Base-by-base conservation (phyloP, 345 rosid species). In the Geranium rotundifolium region DNA sequence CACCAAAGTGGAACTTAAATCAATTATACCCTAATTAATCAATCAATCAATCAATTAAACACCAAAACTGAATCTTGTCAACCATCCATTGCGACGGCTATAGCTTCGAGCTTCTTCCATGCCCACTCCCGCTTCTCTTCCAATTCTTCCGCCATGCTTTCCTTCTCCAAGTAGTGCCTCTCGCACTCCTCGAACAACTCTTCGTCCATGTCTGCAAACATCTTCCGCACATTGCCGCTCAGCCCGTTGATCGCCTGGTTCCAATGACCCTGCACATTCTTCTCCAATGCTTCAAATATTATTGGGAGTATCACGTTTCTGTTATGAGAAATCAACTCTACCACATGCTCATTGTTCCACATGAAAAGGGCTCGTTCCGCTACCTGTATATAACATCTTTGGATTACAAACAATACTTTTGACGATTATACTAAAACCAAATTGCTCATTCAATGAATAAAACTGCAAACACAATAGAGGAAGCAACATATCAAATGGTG, bases 321-420 rank as follows among this genome's bases (percentile, higher is more conserved):
- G 67, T 83, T 81, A 68, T 81, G 71, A 10, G 79, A 71, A 50
- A 85, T 82, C 69, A 85, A 34, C 50, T 71, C 76, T 64, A 76
- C 77, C 27, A 85, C 72, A 63, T 85, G 85, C 49, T 83, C 88
- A 12, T 79, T 83, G 76, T 82, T 81, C 86, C 87, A 85, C 78
- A 82, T 74, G 77, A 79, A 85, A 41, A 85, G 68, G 31, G 84
- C 78, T 29, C 85, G 75, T 75, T 85, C 88, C n/a, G 86, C 86
- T 16, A 84, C 86, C 89, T 84, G 79, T 72, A 41, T 41, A 1
- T n/a, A n/a, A 12, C 9, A 41, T 41, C 10, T 41, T 12, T 41
- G 4, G 1, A 12, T 41, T 41, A 41, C 7, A 3, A 41, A 41
- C 50, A 6, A 1, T 5, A 41, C 50, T 41, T 41, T 41, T 9